A percentile compares a stretch with the other conserved stretches of the same genome.
Evolutionary conservation across 2,329 filamentous ascomycete genomes (phyloP).

Genomic region (Nectriaceae sp.): DNA sequence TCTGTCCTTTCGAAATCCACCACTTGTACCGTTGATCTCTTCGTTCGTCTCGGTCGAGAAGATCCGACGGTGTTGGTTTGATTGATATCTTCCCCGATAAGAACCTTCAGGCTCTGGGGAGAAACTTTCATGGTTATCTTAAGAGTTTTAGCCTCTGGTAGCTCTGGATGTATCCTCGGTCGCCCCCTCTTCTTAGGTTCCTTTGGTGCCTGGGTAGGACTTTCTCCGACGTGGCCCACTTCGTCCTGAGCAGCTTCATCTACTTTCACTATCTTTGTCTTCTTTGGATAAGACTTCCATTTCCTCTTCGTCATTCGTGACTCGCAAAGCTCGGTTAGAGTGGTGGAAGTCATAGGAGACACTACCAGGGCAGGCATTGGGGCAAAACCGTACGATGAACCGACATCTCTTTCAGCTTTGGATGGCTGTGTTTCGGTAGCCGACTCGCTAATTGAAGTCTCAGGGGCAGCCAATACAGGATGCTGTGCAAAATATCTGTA

Average conservation of each 20-base stretch:
- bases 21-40: background rate
- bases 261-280: background rate
- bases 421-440: background rate
- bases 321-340: constrained; percentile 29
- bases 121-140: constrained; percentile 15
- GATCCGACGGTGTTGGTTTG: background rate
- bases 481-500: constrained; percentile 33
- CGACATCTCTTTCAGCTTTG: too few relatives aligned
- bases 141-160: constrained; percentile 1
- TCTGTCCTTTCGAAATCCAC: constrained; percentile 3
- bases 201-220: background rate
- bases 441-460: background rate
- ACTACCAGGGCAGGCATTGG: constrained; percentile 5
- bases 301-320: constrained; percentile 15
- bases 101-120: background rate
- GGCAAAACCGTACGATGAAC: constrained; percentile 21
- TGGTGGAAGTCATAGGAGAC: constrained; percentile 8
- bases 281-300: background rate
- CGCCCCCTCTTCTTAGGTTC: background rate
- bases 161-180: background rate
- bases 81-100: background rate
- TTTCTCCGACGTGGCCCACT: background rate
- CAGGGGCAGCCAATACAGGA: background rate
- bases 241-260: background rate
- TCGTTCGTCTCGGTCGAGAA: constrained; percentile 1